These are phyloP conservation scores for Botrytis cinerea DNA, from an alignment of 2,329 filamentous ascomycete species.

Conservation along the genomic window DNA sequence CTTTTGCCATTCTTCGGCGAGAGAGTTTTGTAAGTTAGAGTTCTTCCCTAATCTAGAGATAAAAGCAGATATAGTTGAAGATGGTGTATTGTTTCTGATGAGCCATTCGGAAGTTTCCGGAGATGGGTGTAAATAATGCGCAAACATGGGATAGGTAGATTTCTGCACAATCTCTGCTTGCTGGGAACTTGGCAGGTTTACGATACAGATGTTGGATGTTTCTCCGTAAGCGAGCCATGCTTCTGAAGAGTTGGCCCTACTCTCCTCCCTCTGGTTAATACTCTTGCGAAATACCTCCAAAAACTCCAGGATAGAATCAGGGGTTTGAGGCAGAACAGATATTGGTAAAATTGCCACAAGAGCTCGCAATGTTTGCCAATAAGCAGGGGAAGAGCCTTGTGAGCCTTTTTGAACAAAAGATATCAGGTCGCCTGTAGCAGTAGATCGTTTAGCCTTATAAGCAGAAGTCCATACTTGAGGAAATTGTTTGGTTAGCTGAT, in stretches of 20 bases:
- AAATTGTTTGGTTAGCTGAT: constrained; percentile 62
- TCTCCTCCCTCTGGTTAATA: constrained; percentile 73
- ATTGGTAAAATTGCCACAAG: constrained; percentile 60
- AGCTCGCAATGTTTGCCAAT: constrained; percentile 69
- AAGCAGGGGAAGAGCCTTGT: constrained; percentile 69
- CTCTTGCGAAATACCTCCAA: constrained; percentile 70
- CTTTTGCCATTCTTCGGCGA: constrained; percentile 61
- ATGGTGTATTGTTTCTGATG: constrained; percentile 27
- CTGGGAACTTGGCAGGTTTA: constrained; percentile 48
- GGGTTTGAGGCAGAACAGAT: constrained; percentile 55
- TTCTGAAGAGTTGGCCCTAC: constrained; percentile 62
- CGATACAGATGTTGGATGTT: constrained; percentile 56
- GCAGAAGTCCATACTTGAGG: constrained; percentile 73
- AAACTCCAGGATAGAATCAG: constrained; percentile 60
- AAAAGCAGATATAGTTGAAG: constrained; percentile 48
- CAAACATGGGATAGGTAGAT: constrained; percentile 55
- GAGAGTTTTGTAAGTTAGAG: constrained; percentile 49
- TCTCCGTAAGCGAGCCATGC: constrained; percentile 79
- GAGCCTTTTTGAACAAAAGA: constrained; percentile 82
- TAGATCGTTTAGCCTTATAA: constrained; percentile 55
- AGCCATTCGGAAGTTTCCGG: constrained; percentile 32
- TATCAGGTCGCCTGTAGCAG: constrained; percentile 59
- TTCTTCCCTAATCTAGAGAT: constrained; percentile 48
- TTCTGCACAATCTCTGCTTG: constrained; percentile 50
- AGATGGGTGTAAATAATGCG: constrained; percentile 51